Base-by-base conservation (phyloP, 345 rosid species). In the Euphorbia tirucalli region DNA sequence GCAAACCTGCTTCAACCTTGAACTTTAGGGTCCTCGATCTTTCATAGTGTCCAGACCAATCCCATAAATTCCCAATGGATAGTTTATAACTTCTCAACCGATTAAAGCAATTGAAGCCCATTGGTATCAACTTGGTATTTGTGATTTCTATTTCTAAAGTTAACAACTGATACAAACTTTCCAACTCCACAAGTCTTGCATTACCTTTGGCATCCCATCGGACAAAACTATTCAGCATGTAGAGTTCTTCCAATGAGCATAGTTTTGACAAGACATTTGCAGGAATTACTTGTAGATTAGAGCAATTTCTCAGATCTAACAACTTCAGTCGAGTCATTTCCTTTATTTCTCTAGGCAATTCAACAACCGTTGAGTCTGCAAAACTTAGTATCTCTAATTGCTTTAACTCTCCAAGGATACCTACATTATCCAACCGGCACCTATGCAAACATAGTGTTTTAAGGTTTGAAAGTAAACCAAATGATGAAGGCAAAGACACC, bases 351-450 rank as follows among this genome's bases (percentile, higher is more conserved):
- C n/a, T n/a, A n/a, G n/a, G n/a, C 46, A 79, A 28, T 32, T 61
- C 37, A 31, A n/a, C 39, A 59, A 84, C 75, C 2, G 37, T 9
- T 27, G 84, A 84, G 0, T 22, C 48, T 1, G 0, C 1, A n/a
- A 82, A 52, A 28, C 74, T 82, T 18, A 85, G 84, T 24, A 75
- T 39, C 55, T 78, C 79, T 7, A 78, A 32, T 43, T 74, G 73
- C 52, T 71, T 70, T 18, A 85, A 70, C 22, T 69, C 49, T 22
- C 72, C 72, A 46, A 74, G 21, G 0, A 28, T 22, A 2, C 35
- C 28, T 7, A 67, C 28, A 11, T 67, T 41, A 5, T n/a, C 56
- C 65, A 73, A 54, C 6, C 11, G 15, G 44, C 64, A 54, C 4
- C 13, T 6, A 30, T 71, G 31, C 2, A 74, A 25, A 59, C 66